Base-by-base conservation (phyloP, 1,139 yeast species). In the Sugiyamaella castrensis region DNA sequence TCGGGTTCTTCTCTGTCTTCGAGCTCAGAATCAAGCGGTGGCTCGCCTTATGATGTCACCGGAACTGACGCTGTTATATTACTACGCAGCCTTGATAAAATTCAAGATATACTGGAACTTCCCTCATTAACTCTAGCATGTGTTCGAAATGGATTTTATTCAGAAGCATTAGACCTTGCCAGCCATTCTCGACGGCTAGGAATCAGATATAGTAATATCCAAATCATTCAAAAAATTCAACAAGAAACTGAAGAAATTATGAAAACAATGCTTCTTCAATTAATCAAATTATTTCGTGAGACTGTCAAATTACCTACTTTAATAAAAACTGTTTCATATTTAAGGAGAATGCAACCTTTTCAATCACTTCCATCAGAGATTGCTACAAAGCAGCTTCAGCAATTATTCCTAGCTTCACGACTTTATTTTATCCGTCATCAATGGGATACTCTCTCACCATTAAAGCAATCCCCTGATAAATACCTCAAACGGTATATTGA, bases 61-160 rank as follows among this genome's bases (percentile, higher is more conserved):
- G 24, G 24, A 19, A 19, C 24, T 19, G 57, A 55, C 28, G 53
- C 74, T 24, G 74, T 75, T 10, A 60, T 69, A 5, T 71, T 87
- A 8, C 68, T 87, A 40, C 73, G 79, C 34, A 83, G 85, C 56
- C 76, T 88, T 56, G 92, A 84, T 54, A 77, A 82, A 28, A 74
- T 89, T 9, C 79, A 86, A 54, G 96, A 87, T 59, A 75, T 89
- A 9, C 71, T 91, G 54, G 96, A 88, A 61, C 71, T 92, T 30
- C 98, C 98, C 0, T 77, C 94, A 1, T 67, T 91, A 46, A 82
- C 94, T 37, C 76, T 81, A 48, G 80, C 91, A n/a, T 87, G 97
- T 66, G 87, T 89, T 6, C 74, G 80, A 46, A 85, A 86, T 47
- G 96, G 96, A 0, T 87, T 87, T 63, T 92, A 89, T 63, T 87